phyloP scores from a whole-genome alignment of 140 eudicot genomes.

The Erigeron philadelphicus region DNA sequence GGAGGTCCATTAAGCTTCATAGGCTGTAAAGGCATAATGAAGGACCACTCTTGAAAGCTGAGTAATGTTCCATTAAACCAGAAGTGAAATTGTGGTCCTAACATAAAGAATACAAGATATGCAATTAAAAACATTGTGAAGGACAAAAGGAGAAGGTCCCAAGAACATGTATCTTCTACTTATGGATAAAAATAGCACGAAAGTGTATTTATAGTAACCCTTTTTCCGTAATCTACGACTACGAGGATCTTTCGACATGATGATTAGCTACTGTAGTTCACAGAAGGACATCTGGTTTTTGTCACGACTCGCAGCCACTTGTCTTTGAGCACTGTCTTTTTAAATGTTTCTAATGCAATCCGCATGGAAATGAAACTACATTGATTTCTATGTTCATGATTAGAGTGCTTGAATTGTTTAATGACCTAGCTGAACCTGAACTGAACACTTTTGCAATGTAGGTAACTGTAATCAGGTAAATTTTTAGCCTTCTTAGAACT shows the following conservation, averaged over 20 bases:
- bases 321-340: conserved; percentile 18
- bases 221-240: conserved; percentile 29
- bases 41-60: conserved; percentile 54
- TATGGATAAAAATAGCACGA: conserved; percentile 27
- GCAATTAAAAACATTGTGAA: conserved; percentile 24
- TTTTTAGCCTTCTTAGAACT: neutral
- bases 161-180: conserved; percentile 53
- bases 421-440: conserved; percentile 13
- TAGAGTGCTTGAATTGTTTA: conserved; percentile 23
- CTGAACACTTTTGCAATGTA: conserved; percentile 12
- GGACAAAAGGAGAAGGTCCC: conserved; percentile 52
- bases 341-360: conserved; percentile 29
- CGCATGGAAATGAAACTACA: conserved; percentile 31
- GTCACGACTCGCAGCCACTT: conserved; percentile 26
- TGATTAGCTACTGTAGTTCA: conserved; percentile 47
- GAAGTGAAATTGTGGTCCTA: conserved; percentile 70
- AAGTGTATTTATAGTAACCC: conserved; percentile 32
- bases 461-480: neutral
- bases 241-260: conserved; percentile 37
- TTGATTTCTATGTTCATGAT: conserved; percentile 41
- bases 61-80: conserved; percentile 34
- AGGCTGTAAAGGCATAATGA: conserved; percentile 35
- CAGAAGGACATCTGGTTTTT: conserved; percentile 47
- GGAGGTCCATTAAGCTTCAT: conserved; percentile 29
- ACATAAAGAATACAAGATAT: conserved; percentile 28